Conservation (phyloP, 1,139 yeast species). For the Trichomonascaceae sp. region DNA sequence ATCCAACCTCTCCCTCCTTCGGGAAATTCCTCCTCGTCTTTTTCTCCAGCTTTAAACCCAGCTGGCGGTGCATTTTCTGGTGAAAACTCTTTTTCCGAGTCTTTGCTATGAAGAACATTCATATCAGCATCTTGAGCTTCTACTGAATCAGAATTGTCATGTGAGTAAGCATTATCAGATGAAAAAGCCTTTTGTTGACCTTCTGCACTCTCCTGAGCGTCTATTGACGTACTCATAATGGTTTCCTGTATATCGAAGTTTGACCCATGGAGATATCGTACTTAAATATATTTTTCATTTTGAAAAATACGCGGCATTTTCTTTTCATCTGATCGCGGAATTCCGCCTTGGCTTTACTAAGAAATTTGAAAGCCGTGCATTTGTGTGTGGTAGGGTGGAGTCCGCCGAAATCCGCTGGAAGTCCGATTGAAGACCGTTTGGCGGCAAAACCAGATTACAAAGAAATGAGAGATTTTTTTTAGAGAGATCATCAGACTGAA, state of each 20-base stretch:
- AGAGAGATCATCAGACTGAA: too few relatives aligned
- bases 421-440: too few relatives aligned
- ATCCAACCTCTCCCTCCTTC: constrained; percentile 30
- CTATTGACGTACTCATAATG: not conserved
- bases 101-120: not conserved
- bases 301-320: not conserved
- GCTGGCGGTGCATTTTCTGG: not conserved
- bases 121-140: not conserved
- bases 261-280: not conserved
- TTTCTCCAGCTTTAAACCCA: constrained; percentile 14
- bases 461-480: too few relatives aligned
- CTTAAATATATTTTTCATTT: too few relatives aligned
- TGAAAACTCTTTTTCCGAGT: not conserved
- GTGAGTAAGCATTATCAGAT: not conserved
- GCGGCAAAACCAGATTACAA: too few relatives aligned
- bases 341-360: not conserved
- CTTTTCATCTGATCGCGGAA: not conserved
- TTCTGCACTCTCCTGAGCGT: not conserved
- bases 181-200: too few relatives aligned
- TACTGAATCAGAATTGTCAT: not conserved
- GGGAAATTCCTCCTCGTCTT: constrained; percentile 24
- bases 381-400: not conserved
- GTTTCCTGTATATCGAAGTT: not conserved
- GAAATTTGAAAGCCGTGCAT: not conserved
- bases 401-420: not conserved